Base-by-base conservation (phyloP, 805 yeast genomes). In the Cyberlindnera euphorbiae region DNA sequence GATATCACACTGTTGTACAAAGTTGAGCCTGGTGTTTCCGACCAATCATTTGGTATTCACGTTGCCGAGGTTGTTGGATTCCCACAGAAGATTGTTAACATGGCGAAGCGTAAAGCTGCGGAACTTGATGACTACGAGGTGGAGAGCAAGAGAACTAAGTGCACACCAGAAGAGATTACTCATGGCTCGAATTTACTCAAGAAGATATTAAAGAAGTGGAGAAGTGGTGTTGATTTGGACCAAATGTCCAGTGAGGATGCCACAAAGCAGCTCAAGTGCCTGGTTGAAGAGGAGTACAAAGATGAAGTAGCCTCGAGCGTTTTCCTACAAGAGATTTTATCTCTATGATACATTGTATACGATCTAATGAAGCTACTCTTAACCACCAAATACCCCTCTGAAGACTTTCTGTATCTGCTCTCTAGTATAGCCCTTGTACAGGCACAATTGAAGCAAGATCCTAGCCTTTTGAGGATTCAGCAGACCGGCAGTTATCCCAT, bases 1-100 rank as follows among this genome's bases (percentile, higher is more conserved):
- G 95, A 87, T 47, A 86, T 93, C 46, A 88, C 97, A 0, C 67
- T 93, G 39, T 66, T 93, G 48, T 93, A 93, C 63, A 84, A 82
- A 53, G 97, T 93, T n/a, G 96, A 87, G 48, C 84, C 86, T 1
- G 98, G 98, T n/a, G 77, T 89, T 33, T 81, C 95, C 3, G 96
- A 87, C 59, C 93, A 89, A 59, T 88, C 97, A 0, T 93, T 93
- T 63, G 98, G 98, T 61, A 89, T 93, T 32, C 95, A 93, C 57
- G 98, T 93, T 30, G 97, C 97, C 0, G 97, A 93, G 60, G 79
- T 90, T 21, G 97, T 90, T 14, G 82, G 85, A 48, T 93, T 93
- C 60, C 98, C 97, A 3, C 64, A 67, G 17, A 93, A 93, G 59
- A 93, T 93, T 33, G 78, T 93, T 32, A 73, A 76, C 39, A 93